phyloP scores from a whole-genome alignment of 108 stramenopile genomes.

The Hondaea fermentalgiana region DNA sequence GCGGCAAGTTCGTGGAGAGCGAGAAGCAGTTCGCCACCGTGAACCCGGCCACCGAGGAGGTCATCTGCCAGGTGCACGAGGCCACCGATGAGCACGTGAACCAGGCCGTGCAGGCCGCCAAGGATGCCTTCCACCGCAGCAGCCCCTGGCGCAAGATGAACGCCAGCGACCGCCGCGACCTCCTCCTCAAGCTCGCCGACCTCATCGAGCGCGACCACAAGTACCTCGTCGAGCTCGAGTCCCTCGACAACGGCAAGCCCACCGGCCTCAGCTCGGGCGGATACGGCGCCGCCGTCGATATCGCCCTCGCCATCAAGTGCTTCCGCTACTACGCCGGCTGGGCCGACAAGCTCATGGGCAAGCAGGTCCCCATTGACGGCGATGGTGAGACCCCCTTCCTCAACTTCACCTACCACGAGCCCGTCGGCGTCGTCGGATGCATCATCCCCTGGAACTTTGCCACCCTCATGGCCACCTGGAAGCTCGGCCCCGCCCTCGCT shows the following conservation, averaged over 20 bases:
- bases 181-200: slow-evolving; percentile 26
- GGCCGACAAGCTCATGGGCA: slow-evolving; percentile 47
- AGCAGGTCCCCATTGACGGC: slow-evolving; percentile 27
- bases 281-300: slow-evolving; percentile 29
- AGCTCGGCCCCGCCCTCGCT: slow-evolving; percentile 72
- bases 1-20: slow-evolving; percentile 12
- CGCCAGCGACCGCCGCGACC: neutral
- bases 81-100: slow-evolving; percentile 25
- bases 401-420: slow-evolving; percentile 45
- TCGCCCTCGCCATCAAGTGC: slow-evolving; percentile 39
- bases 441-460: slow-evolving; percentile 88
- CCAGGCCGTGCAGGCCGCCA: slow-evolving; percentile 24
- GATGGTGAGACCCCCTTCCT: neutral
- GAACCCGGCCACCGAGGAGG: slow-evolving; percentile 23
- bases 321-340: slow-evolving; percentile 54
- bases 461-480: slow-evolving; percentile 65
- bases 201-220: slow-evolving; percentile 28
- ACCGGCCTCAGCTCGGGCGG: slow-evolving; percentile 30
- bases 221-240: slow-evolving; percentile 40
- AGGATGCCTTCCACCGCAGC: slow-evolving; percentile 19
- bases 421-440: slow-evolving; percentile 65
- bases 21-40: slow-evolving; percentile 7
- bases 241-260: slow-evolving; percentile 54
- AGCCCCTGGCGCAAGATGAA: slow-evolving; percentile 18
- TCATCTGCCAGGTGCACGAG: slow-evolving; percentile 22